Conservation (phyloP, 768 basidiomycete genomes). For the Lactarius deliciosus region DNA sequence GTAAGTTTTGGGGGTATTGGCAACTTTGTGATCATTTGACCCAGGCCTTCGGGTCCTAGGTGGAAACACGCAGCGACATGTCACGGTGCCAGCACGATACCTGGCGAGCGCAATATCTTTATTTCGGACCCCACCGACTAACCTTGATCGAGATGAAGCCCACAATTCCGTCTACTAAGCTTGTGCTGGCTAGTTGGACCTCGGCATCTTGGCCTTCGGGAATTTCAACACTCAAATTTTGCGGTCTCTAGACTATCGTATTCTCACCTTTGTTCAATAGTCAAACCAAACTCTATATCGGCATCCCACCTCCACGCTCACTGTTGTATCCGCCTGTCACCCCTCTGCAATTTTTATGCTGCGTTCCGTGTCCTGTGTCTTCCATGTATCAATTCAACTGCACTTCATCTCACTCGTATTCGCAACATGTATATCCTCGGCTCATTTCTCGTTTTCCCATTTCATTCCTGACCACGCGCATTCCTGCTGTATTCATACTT, state of each 20-base stretch:
- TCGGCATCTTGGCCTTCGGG: background rate
- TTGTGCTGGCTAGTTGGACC: background rate
- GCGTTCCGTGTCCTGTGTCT: conserved; percentile 6
- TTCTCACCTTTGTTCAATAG: background rate
- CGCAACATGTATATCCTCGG: background rate
- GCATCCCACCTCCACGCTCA: background rate
- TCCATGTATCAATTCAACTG: background rate
- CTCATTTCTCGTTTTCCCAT: background rate
- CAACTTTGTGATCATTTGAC: background rate
- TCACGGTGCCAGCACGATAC: conserved; percentile 57
- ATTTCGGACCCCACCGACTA: conserved; percentile 46
- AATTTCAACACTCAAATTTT: background rate
- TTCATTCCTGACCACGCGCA: background rate
- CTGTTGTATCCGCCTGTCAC: background rate
- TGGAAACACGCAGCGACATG: conserved; percentile 85
- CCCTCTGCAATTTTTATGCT: background rate
- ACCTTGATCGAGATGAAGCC: background rate
- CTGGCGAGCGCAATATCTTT: conserved; percentile 58
- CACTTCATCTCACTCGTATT: conserved; percentile 2
- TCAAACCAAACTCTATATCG: conserved; percentile 3
- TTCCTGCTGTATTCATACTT: background rate
- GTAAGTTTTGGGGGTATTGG: conserved; percentile 42
- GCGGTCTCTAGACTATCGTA: conserved; percentile 6
- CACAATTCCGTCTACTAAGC: background rate
- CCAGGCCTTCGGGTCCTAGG: conserved; percentile 39